Base-by-base conservation (phyloP, 768 basidiomycete species). In the Termitomyces sp. region DNA sequence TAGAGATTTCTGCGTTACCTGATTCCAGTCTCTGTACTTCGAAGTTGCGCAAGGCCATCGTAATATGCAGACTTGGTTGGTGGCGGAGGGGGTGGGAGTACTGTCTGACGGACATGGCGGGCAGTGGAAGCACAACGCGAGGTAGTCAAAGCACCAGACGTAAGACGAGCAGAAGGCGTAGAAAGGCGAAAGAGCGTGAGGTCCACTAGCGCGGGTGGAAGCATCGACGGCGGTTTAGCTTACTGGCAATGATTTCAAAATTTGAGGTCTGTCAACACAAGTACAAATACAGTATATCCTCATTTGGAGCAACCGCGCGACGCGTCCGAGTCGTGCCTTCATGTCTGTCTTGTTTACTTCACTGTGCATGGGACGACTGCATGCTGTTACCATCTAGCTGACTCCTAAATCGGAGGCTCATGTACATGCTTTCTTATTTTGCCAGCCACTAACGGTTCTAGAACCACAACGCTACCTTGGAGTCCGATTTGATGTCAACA, bases 131-230 rank as follows among this genome's bases (percentile, higher is more conserved):
- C 53, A 26, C 56, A 58, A 46, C 60, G 57, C 18, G 57, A 41
- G 59, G 44, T 63, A 58, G 35, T 59, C 47, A 14, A 51, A 52
- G 35, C 51, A 23, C 18, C 46, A 41, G 41, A 9, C 12, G 50
- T 13, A 20, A 50, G 18, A 32, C 53, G 64, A 41, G 61, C 63
- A 43, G 63, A 56, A 13, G 62, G 55, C 4, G 63, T 43, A 16
- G 64, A 55, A 4, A 70, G 55, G 14, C 71, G 71, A 38, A 68
- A 44, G 3, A 70, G 59, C 20, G 71, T 69, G 23, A 72, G 58
- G 32, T 72, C 71, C 51, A 72, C 56, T 26, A 72, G 50, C 32
- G 68, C 65, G 18, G 70, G 66, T 18, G 70, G 72, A 38, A 70
- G 64, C 72, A 64, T 66, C 57, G 56, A 56, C 50, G 50, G 23